These are phyloP conservation scores for Gnomoniopsis sp. DNA, from an alignment of 2,329 filamentous ascomycete species.

Conservation along the genomic window DNA sequence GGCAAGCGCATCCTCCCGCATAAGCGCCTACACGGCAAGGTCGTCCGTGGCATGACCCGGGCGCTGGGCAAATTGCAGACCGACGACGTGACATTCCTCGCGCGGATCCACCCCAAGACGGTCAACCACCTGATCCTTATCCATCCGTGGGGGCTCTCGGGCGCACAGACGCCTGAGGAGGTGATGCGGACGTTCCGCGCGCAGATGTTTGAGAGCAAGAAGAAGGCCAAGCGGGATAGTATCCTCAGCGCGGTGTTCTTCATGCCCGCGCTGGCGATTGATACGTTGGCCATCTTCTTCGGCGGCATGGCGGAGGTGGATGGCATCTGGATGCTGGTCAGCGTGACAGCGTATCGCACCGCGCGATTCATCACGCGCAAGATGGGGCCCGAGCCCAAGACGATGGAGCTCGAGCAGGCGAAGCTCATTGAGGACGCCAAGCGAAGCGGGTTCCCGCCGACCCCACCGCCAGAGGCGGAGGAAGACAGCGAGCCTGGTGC, in stretches of 20 bases:
- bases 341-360: background rate
- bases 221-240: background rate
- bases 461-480: background rate
- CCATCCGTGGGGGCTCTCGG: constrained; percentile 5
- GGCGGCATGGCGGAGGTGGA: constrained; percentile 3
- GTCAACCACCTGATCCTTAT: constrained; percentile 12
- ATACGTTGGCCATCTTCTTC: constrained; percentile 1
- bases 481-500: background rate
- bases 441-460: background rate
- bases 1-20: background rate
- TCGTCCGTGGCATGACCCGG: background rate
- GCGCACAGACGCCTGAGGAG: constrained; percentile 4
- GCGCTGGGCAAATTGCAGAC: background rate
- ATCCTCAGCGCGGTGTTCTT: background rate
- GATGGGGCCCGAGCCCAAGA: constrained; percentile 11
- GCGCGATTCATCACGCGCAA: constrained; percentile 1
- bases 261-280: constrained; percentile 3
- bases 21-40: background rate
- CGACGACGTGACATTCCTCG: background rate
- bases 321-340: constrained; percentile 8
- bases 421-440: constrained; percentile 4
- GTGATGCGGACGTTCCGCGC: constrained; percentile 4
- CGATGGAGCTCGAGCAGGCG: background rate
- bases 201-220: constrained; percentile 5
- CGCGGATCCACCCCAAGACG: constrained; percentile 6